Evolutionary conservation across 75 land plant genomes (phyloP), one percentile per base, ranked within the genome.

Genomic region (Sequoiadendron giganteum): DNA sequence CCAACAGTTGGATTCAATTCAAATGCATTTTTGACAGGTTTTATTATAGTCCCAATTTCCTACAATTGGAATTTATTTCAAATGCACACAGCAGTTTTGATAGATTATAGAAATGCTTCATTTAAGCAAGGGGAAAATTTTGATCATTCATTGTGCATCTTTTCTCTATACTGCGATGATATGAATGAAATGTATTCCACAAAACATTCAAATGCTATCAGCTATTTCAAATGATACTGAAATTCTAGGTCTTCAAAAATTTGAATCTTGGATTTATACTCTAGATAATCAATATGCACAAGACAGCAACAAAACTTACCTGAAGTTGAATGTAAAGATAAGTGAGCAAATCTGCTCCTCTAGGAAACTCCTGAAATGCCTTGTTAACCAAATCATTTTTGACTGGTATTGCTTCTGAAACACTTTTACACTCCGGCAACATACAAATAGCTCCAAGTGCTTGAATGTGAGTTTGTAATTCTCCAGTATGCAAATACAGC

Each of bases 291-390:
- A 9, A 81, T 45, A 81, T 45, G 32, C 84, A 43, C 21, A 40
- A 81, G 21, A 81, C 28, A 40, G 28, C 49, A 11, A 45, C 7
- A 55, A 10, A 70, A 73, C 91, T 78, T 86, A 98, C 99, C 92
- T 91, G 91, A 38, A 98, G 92, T 84, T 94, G 95, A 72, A 61
- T 83, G 87, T 96, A 96, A 85, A 98, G 90, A 89, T 93, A 97
- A 48, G 96, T 94, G 88, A 98, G 93, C 85, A 98, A 88, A 82
- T 95, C 93, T 85, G 95, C 97, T 83, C 99, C 99, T 84, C 91
- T 94, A 7, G 95, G 95, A 86, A 97, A 96, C 13, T 86, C 88
- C 85, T 85, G 49, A 87, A 93, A 94, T 83, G 87, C 91, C 42
- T 81, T 47, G 42, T 15, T 78, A 84, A 28, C 86, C 86, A 90